phyloP scores from a whole-genome alignment of 2,329 filamentous ascomycete genomes.

The Apiospora pterosperma region DNA sequence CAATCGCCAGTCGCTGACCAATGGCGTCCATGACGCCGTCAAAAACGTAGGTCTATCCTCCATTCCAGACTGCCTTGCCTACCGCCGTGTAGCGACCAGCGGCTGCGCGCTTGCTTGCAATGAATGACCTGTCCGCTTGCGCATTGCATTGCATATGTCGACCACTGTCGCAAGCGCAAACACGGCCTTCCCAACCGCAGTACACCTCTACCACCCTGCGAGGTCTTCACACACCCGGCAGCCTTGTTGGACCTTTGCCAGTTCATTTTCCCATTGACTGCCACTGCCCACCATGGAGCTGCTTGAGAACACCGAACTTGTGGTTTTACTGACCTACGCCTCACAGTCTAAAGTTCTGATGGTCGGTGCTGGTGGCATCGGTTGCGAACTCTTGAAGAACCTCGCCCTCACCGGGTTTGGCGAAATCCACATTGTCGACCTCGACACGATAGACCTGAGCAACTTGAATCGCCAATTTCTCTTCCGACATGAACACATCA shows the following conservation, averaged over 20 bases:
- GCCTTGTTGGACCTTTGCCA: neutral
- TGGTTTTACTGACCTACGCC: slow-evolving; percentile 29
- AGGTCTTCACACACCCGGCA: neutral
- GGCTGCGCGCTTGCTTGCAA: neutral
- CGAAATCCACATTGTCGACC: slow-evolving; percentile 90
- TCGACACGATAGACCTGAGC: slow-evolving; percentile 96
- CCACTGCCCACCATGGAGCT: slow-evolving; percentile 11
- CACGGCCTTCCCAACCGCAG: neutral
- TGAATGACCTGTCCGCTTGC: slow-evolving; percentile 7
- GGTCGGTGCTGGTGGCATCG: slow-evolving; percentile 95
- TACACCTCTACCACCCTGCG: neutral
- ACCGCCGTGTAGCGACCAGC: neutral
- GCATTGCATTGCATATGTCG: neutral
- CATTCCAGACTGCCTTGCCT: neutral
- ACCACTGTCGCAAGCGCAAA: slow-evolving; percentile 1
- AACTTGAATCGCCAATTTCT: slow-evolving; percentile 98
- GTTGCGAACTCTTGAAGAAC: slow-evolving; percentile 96
- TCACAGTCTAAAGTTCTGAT: slow-evolving; percentile 80
- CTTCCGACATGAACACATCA: slow-evolving; percentile 95
- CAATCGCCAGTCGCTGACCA: slow-evolving; percentile 65
- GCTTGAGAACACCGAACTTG: neutral
- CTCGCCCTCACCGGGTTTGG: slow-evolving; percentile 88
- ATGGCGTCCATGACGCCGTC: slow-evolving; percentile 58
- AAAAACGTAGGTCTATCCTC: slow-evolving; percentile 55
- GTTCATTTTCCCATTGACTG: neutral